Percentiles rank a stretch among this genome's conserved stretches.
These are phyloP conservation scores for Gynostemma pentaphyllum DNA, from an alignment of 306 rosid genomes.

Conservation along the genomic window DNA sequence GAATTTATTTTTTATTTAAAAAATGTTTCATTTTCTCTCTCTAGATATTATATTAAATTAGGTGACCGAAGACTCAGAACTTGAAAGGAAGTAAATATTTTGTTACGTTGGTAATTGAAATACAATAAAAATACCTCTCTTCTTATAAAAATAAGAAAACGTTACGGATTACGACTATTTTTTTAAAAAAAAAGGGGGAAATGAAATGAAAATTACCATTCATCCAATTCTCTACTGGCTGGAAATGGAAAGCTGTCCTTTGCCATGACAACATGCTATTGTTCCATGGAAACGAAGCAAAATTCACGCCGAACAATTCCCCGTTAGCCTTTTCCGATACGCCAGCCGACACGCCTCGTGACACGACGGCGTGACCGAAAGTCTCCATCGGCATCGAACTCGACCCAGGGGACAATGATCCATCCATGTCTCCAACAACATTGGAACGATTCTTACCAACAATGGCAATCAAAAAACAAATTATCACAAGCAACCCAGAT, in stretches of 20 bases:
- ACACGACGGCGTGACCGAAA: slow-evolving; percentile 16
- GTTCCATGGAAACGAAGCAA: slow-evolving; percentile 48
- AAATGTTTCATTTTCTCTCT: too few species aligned
- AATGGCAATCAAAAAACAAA: slow-evolving; percentile 27
- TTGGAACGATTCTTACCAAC: not conserved
- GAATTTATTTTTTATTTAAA: too few species aligned
- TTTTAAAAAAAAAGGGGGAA: not conserved
- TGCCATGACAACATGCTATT: slow-evolving; percentile 78
- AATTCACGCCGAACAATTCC: not conserved
- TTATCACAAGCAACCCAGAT: slow-evolving; percentile 28
- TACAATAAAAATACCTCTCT: too few species aligned
- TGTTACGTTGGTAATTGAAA: too few species aligned
- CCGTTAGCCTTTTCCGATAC: slow-evolving; percentile 58
- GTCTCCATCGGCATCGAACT: not conserved
- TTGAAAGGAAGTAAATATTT: too few species aligned
- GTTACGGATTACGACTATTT: not conserved
- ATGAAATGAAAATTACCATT: slow-evolving; percentile 36
- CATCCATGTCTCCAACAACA: not conserved
- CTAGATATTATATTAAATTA: too few species aligned
- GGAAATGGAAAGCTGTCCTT: slow-evolving; percentile 81
- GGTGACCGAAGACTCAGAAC: too few species aligned
- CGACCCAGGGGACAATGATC: slow-evolving; percentile 1
- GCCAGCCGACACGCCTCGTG: slow-evolving; percentile 54
- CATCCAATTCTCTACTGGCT: slow-evolving; percentile 91
- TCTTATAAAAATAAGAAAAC: not conserved